Conservation (phyloP, 1,284 basidiomycete species). For the Pseudozyma sp. region DNA sequence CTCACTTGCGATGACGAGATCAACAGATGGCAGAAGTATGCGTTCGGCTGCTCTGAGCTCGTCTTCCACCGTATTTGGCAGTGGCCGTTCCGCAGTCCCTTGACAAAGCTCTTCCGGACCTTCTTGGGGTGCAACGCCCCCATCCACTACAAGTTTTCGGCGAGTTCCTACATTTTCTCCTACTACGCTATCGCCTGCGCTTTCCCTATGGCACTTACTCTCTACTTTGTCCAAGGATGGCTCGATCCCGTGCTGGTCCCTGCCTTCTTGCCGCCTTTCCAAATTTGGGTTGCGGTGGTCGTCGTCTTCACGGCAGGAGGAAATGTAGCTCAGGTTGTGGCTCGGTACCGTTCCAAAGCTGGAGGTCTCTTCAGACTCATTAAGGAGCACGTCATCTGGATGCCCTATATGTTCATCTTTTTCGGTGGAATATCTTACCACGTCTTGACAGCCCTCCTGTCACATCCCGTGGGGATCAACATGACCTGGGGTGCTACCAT, state of each 20-base stretch:
- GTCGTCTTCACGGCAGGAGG: slow-evolving; percentile 81
- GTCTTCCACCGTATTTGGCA: slow-evolving; percentile 70
- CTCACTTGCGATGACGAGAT: slow-evolving; percentile 79
- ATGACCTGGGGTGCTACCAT: slow-evolving; percentile 77
- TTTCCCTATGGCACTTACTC: slow-evolving; percentile 76
- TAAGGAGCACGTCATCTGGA: slow-evolving; percentile 79
- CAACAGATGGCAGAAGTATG: slow-evolving; percentile 88
- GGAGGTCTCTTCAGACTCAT: slow-evolving; percentile 73
- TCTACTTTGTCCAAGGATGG: slow-evolving; percentile 79
- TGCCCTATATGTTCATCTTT: slow-evolving; percentile 73
- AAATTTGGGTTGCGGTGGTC: slow-evolving; percentile 80
- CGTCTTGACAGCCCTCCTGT: slow-evolving; percentile 78
- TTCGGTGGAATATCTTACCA: slow-evolving; percentile 45
- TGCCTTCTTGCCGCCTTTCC: slow-evolving; percentile 73
- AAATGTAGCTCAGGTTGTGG: slow-evolving; percentile 77
- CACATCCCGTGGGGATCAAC: slow-evolving; percentile 84
- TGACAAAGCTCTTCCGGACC: slow-evolving; percentile 79
- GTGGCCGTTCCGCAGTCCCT: slow-evolving; percentile 80
- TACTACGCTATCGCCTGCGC: slow-evolving; percentile 84
- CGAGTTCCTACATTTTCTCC: slow-evolving; percentile 76
- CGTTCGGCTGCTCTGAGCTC: slow-evolving; percentile 75
- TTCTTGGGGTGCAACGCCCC: slow-evolving; percentile 75
- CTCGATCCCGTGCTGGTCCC: slow-evolving; percentile 77
- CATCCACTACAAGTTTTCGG: slow-evolving; percentile 81
- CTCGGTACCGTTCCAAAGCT: slow-evolving; percentile 81